Evolutionary conservation across 495 filamentous ascomycete genomes (phyloP).

Genomic region (Poronia punctata): DNA sequence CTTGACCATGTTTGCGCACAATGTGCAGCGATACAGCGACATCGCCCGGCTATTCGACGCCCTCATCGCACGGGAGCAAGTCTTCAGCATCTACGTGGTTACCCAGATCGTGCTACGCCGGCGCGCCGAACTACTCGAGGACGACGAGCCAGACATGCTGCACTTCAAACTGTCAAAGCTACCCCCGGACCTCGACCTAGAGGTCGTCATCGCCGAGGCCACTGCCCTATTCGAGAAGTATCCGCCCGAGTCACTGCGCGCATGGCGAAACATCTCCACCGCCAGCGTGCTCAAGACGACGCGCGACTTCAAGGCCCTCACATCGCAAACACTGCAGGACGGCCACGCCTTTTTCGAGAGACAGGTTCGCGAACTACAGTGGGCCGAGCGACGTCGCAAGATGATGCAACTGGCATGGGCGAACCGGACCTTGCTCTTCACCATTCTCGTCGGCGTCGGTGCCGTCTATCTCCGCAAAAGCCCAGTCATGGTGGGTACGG

Average conservation of each 20-base stretch:
- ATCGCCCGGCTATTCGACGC: slow-evolving; percentile 87
- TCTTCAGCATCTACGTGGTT: slow-evolving; percentile 84
- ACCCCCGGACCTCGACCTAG: slow-evolving; percentile 76
- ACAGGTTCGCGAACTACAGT: slow-evolving; percentile 60
- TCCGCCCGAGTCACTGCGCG: slow-evolving; percentile 67
- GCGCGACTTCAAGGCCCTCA: slow-evolving; percentile 34
- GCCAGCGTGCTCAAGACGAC: slow-evolving; percentile 83
- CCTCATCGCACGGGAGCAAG: slow-evolving; percentile 74
- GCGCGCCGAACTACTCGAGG: slow-evolving; percentile 72
- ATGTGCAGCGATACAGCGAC: slow-evolving; percentile 81
- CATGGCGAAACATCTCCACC: slow-evolving; percentile 64
- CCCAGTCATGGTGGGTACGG: slow-evolving; percentile 17
- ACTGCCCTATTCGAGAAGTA: slow-evolving; percentile 52
- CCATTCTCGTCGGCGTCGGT: slow-evolving; percentile 55
- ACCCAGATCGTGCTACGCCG: slow-evolving; percentile 78
- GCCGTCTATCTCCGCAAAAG: slow-evolving; percentile 34
- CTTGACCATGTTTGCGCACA: slow-evolving; percentile 91
- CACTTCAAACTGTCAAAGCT: slow-evolving; percentile 84
- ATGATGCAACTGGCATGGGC: slow-evolving; percentile 48
- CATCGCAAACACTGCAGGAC: slow-evolving; percentile 48
- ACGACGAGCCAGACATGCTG: slow-evolving; percentile 91
- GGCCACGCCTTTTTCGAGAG: slow-evolving; percentile 49
- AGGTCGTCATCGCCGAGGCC: slow-evolving; percentile 62
- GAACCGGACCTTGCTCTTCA: slow-evolving; percentile 55
- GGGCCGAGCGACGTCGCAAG: slow-evolving; percentile 52